Percentiles rank a stretch among this genome's conserved stretches.
Conservation (phyloP, 805 yeast species). For the Debaryomyces maramus region DNA sequence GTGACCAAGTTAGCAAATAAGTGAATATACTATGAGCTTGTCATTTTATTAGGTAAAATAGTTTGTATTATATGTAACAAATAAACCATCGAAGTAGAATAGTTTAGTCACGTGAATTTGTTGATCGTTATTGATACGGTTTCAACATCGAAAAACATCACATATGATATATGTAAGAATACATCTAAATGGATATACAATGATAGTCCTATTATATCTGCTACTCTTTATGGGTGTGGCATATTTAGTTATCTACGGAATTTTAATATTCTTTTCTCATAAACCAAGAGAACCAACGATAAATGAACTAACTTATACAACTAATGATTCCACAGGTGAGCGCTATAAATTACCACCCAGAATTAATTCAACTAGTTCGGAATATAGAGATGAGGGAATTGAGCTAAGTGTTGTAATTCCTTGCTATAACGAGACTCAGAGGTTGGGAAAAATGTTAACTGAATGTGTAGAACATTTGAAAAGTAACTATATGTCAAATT, state of each 20-base stretch:
- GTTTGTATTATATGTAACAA: not conserved
- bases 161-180: no score
- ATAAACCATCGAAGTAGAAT: no score
- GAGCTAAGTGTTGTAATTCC: constrained; percentile 82
- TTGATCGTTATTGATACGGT: constrained; percentile 1
- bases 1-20: constrained; percentile 40
- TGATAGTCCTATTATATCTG: not conserved
- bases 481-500: constrained; percentile 33
- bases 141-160: not conserved
- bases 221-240: not conserved
- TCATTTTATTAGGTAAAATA: not conserved
- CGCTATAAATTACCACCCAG: constrained; percentile 34
- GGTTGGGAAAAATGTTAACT: constrained; percentile 70
- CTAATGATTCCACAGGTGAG: constrained; percentile 40
- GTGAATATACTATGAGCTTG: not conserved
- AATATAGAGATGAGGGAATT: constrained; percentile 34
- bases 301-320: constrained; percentile 54
- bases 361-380: constrained; percentile 20
- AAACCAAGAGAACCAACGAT: constrained; percentile 55
- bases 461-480: constrained; percentile 63
- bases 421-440: constrained; percentile 82
- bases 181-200: no score
- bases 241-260: constrained; percentile 31
- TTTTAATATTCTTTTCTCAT: constrained; percentile 56
- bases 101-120: not conserved